Percentiles rank a stretch among this genome's conserved stretches.
Conservation (phyloP, 768 basidiomycete species). For the Tephrocybe sp. region DNA sequence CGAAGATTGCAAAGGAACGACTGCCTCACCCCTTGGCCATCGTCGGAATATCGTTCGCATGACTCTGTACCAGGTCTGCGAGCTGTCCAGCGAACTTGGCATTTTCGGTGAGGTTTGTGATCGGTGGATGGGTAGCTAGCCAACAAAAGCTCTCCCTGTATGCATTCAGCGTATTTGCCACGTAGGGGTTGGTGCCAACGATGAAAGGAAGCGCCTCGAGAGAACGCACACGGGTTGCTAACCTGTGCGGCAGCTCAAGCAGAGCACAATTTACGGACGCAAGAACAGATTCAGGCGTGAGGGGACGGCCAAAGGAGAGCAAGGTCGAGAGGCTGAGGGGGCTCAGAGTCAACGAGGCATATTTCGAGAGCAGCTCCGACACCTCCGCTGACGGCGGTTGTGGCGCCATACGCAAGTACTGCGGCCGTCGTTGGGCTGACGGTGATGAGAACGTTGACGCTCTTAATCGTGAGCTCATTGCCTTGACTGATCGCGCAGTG, state of each 20-base stretch:
- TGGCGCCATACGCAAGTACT: conserved; percentile 39
- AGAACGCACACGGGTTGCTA: conserved; percentile 72
- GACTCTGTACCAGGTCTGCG: conserved; percentile 69
- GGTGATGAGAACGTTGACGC: conserved; percentile 8
- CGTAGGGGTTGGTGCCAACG: conserved; percentile 86
- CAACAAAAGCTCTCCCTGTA: conserved; percentile 71
- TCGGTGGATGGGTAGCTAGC: conserved; percentile 64
- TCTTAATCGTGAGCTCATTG: conserved; percentile 9
- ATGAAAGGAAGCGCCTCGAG: conserved; percentile 83
- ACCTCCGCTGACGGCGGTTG: conserved; percentile 52
- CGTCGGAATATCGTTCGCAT: conserved; percentile 86
- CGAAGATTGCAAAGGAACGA: neutral
- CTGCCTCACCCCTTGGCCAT: conserved; percentile 79
- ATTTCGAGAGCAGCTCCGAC: conserved; percentile 60
- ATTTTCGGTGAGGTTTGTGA: conserved; percentile 71
- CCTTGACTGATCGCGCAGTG: conserved; percentile 6
- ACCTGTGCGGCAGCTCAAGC: conserved; percentile 73
- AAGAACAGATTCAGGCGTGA: conserved; percentile 68
- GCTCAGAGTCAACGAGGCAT: conserved; percentile 57
- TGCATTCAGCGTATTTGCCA: conserved; percentile 67
- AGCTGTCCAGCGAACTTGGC: conserved; percentile 64
- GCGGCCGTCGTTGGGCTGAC: conserved; percentile 7
- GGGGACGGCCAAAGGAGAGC: conserved; percentile 73
- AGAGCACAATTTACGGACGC: conserved; percentile 74
- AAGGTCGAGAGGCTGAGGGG: conserved; percentile 73